Percentiles rank a stretch among this genome's conserved stretches.
Evolutionary conservation across 371 early-diverging fungal species (phyloP).

Genomic region (Cokeromyces recurvatus): DNA sequence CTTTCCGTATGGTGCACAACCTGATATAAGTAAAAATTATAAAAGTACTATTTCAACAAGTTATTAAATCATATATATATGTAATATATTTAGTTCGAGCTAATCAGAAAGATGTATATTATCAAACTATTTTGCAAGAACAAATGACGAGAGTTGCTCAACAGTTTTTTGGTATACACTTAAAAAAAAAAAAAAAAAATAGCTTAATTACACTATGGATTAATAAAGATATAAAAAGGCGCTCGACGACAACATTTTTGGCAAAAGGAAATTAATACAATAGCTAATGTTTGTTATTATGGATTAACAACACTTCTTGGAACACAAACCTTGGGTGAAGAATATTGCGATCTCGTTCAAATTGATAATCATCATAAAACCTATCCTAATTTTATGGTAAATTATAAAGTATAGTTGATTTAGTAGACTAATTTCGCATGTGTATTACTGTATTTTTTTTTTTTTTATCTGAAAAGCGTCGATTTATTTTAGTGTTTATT

Average conservation of each 20-base stretch:
- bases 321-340: constrained; percentile 88
- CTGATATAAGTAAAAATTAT: constrained; percentile 64
- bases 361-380: constrained; percentile 42
- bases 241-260: constrained; percentile 66
- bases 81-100: constrained; percentile 61
- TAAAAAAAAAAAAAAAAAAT: not conserved
- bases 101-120: constrained; percentile 84
- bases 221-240: constrained; percentile 44
- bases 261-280: constrained; percentile 59
- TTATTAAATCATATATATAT: not conserved
- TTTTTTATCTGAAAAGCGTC: too few relatives aligned
- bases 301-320: constrained; percentile 73
- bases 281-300: constrained; percentile 67
- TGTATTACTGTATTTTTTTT: too few relatives aligned
- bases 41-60: not conserved
- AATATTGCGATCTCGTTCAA: constrained; percentile 87
- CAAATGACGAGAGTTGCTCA: constrained; percentile 63
- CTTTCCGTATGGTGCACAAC: constrained; percentile 77
- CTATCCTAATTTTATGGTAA: constrained; percentile 50
- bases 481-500: constrained; percentile 46
- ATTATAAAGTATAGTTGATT: too few relatives aligned
- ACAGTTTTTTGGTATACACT: constrained; percentile 51
- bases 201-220: not conserved
- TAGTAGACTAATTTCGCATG: not conserved
- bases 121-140: constrained; percentile 58